Evolutionary conservation across 2,329 filamentous ascomycete species (phyloP), one percentile per base, ranked within the genome.

Genomic region (Fusarium marasasianum): DNA sequence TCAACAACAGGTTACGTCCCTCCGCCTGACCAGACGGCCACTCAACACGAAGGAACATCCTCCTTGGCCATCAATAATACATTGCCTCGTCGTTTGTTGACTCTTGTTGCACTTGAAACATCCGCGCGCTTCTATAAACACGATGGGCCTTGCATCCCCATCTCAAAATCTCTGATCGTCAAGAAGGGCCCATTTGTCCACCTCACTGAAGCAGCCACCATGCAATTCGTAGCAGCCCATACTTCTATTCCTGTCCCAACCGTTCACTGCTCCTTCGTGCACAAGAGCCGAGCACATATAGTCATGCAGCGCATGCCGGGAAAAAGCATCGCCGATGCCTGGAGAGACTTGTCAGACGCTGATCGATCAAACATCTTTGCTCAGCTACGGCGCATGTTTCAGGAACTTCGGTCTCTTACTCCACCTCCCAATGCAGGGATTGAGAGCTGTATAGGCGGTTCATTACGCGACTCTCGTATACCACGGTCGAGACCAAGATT

Each of bases 271-370:
- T 71, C 76, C 0, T 88, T 88, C 57, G 60, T 79, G 4, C 78
- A 82, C 60, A 80, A 81, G 15, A 81, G 81, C 24, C 70, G 72
- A 8, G 79, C 83, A 1, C 86, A 86, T 71, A 87, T 88, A 48
- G 79, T 87, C 2, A 88, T 88, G 86, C 79, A 82, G 47, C 72
- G 79, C 8, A 75, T 26, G 24, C 24, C 24, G 24, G 24, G 24
- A 5, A 26, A 26, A 26, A 26, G 24, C 24, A 26, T 26, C 24
- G 24, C 24, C 24, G 24, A 26, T 26, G 63, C 51, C 17, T 79
- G 74, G 74, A 63, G n/a, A 31, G 33, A 37, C 9, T 17, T 76
- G 1, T 72, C 77, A 0, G 63, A 65, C 2, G 37, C 53, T 6
- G 74, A 74, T 8, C 72, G 33, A 1, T 18, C 62, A 5, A 58